Percentiles rank a stretch among this genome's conserved stretches.
phyloP scores from a whole-genome alignment of 1,284 basidiomycete species.

The Tranzscheliella williamsii region DNA sequence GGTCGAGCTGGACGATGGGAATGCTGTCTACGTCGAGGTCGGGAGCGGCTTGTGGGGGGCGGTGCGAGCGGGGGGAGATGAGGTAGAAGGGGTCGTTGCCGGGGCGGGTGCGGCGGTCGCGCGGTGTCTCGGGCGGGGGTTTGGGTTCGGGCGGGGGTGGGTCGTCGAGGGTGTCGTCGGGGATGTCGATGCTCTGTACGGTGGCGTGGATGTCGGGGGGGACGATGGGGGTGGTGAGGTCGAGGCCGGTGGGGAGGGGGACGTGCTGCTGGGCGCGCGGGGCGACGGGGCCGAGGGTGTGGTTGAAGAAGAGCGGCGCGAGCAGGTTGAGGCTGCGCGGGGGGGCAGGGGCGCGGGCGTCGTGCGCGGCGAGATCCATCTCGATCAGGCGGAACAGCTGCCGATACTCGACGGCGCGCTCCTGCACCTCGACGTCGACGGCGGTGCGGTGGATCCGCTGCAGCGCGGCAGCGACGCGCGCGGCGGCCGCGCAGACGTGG shows the following conservation, averaged over 20 bases:
- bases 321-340: conserved; percentile 89
- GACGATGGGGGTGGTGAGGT: conserved; percentile 83
- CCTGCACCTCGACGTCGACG: conserved; percentile 83
- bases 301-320: conserved; percentile 75
- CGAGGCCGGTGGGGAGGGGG: conserved; percentile 76
- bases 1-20: conserved; percentile 51
- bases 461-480: conserved; percentile 68
- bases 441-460: conserved; percentile 65
- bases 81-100: conserved; percentile 45
- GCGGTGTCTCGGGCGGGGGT: too few species aligned
- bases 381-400: conserved; percentile 80
- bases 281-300: conserved; percentile 85
- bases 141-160: too few species aligned
- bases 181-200: conserved; percentile 14
- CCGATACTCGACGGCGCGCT: conserved; percentile 79
- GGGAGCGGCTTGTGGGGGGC: not conserved
- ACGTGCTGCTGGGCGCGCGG: conserved; percentile 78
- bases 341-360: not conserved
- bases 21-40: conserved; percentile 46
- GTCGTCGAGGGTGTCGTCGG: too few species aligned
- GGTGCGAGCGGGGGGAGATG: not conserved
- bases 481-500: conserved; percentile 68
- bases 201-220: conserved; percentile 58
- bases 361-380: conserved; percentile 69
- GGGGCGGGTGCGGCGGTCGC: too few species aligned